phyloP scores from a whole-genome alignment of 148 eudicot species.

The Hydrangea macrophylla region DNA sequence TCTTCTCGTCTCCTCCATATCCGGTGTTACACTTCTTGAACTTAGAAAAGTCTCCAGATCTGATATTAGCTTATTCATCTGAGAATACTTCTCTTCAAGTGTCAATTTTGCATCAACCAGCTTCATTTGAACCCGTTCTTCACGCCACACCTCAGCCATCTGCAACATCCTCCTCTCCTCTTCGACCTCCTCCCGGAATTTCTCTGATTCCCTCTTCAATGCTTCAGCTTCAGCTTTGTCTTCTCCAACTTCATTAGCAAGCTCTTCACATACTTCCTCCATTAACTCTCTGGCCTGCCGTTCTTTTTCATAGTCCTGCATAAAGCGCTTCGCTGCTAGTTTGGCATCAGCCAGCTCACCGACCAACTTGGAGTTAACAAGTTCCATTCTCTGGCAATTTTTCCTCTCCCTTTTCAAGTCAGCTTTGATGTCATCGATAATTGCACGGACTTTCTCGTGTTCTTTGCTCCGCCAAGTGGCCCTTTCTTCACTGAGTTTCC shows the following conservation, averaged over 20 bases:
- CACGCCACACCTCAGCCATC: conserved; percentile 98
- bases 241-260: conserved; percentile 83
- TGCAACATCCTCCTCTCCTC: conserved; percentile 92
- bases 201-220: conserved; percentile 68
- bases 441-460: conserved; percentile 77
- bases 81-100: conserved; percentile 70
- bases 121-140: conserved; percentile 97
- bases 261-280: conserved; percentile 89
- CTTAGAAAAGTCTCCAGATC: conserved; percentile 52
- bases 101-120: conserved; percentile 78
- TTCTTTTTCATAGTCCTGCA: conserved; percentile 81
- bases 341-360: conserved; percentile 71
- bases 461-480: conserved; percentile 83
- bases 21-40: conserved; percentile 35
- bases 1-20: conserved; percentile 35
- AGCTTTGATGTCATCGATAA: conserved; percentile 65
- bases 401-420: conserved; percentile 71
- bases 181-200: conserved; percentile 68
- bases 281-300: conserved; percentile 62
- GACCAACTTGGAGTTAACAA: conserved; percentile 71
- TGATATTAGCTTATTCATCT: conserved; percentile 55
- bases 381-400: conserved; percentile 66
- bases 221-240: conserved; percentile 80
- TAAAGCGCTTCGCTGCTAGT: conserved; percentile 50
- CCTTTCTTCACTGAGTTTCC: conserved; percentile 83